Evolutionary conservation across 2,329 filamentous ascomycete species (phyloP).

Genomic region (Fusarium cicatricum): DNA sequence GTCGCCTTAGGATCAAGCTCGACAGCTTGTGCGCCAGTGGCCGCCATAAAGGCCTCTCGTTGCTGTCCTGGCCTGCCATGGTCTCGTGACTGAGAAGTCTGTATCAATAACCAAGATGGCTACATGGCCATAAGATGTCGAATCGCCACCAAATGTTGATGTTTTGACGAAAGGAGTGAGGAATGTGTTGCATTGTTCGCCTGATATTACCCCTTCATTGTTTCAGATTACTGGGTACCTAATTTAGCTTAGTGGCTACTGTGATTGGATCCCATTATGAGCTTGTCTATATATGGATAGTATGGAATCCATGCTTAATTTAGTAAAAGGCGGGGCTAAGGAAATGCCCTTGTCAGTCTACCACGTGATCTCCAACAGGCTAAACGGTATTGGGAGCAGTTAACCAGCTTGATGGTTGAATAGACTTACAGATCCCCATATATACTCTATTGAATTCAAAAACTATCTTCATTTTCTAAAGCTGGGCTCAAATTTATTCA

Average conservation of each 20-base stretch:
- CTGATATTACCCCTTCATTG: conserved; percentile 26
- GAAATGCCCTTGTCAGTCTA: no score
- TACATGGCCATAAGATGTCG: conserved; percentile 6
- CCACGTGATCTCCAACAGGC: no score
- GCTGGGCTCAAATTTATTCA: no score
- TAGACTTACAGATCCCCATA: no score
- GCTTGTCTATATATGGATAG: neutral
- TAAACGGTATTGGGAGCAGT: no score
- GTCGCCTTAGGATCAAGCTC: conserved; percentile 4
- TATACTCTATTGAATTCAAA: no score
- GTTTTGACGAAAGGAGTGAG: conserved; percentile 28
- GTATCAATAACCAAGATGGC: neutral
- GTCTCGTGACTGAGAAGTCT: conserved; percentile 2
- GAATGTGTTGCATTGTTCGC: conserved; percentile 26
- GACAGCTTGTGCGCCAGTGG: conserved; percentile 23
- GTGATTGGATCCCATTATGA: neutral
- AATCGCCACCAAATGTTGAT: conserved; percentile 7
- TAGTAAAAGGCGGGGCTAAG: no score
- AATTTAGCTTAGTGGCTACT: conserved; percentile 7
- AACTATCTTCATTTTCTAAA: no score
- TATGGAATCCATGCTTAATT: no score
- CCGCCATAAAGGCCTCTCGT: conserved; percentile 21
- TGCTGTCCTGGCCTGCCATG: conserved; percentile 18
- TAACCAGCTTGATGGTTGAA: no score
- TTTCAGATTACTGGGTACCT: conserved; percentile 14